These are phyloP conservation scores for Ajuga chamaepitys DNA, from an alignment of 257 asterid species.

Conservation along the genomic window DNA sequence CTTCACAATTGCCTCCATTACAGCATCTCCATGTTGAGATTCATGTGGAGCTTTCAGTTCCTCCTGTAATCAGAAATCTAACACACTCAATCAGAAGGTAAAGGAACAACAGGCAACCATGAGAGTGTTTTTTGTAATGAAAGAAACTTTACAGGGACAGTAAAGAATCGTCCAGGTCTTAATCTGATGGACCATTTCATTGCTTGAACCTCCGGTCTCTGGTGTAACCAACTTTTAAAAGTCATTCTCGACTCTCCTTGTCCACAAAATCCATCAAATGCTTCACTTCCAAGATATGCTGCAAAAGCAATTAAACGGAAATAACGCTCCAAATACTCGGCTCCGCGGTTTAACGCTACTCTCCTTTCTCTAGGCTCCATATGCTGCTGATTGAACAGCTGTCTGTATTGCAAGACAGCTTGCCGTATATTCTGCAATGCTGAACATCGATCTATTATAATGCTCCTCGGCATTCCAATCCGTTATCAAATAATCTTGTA, in stretches of 20 bases:
- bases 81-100: slow-evolving; percentile 25
- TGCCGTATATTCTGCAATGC: slow-evolving; percentile 95
- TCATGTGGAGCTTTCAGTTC: slow-evolving; percentile 91
- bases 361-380: slow-evolving; percentile 96
- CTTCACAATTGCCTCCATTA: too few species aligned
- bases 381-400: slow-evolving; percentile 82
- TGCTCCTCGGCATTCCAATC: slow-evolving; percentile 94
- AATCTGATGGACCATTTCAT: slow-evolving; percentile 97
- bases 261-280: slow-evolving; percentile 90
- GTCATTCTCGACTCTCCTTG: slow-evolving; percentile 77
- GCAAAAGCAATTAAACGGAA: slow-evolving; percentile 97
- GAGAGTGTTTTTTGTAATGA: slow-evolving; percentile 14
- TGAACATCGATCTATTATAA: slow-evolving; percentile 86
- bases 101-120: slow-evolving; percentile 20
- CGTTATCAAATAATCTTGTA: slow-evolving; percentile 93
- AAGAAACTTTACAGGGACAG: slow-evolving; percentile 77
- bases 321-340: slow-evolving; percentile 97
- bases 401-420: slow-evolving; percentile 92
- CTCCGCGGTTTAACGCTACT: slow-evolving; percentile 94
- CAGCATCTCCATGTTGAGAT: too few species aligned
- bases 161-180: slow-evolving; percentile 92
- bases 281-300: slow-evolving; percentile 95
- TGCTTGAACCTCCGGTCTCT: slow-evolving; percentile 93
- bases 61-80: slow-evolving; percentile 55
- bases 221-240: slow-evolving; percentile 86